Evolutionary conservation across 2,329 filamentous ascomycete species (phyloP).

Genomic region (Penicillium glabrum): DNA sequence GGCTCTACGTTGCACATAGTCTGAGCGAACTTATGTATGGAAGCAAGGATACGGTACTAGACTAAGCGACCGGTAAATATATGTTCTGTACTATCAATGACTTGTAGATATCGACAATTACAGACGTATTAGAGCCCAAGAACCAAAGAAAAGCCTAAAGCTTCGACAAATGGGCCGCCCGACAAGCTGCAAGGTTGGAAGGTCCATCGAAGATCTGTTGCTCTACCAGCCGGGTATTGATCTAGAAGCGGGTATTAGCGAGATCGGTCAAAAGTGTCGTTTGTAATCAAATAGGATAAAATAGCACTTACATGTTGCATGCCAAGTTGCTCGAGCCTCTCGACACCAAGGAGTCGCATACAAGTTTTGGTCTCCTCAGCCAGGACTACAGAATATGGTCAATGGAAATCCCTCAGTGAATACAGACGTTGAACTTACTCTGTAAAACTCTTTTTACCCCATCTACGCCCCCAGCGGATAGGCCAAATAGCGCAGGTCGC

Average conservation of each 20-base stretch:
- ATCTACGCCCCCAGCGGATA: conserved; percentile 83
- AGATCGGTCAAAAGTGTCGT: neutral
- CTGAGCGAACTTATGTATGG: neutral
- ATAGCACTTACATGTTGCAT: conserved; percentile 3
- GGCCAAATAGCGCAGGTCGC: conserved; percentile 91
- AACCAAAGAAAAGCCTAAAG: neutral
- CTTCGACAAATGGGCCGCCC: neutral
- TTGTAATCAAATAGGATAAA: neutral
- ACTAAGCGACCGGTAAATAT: neutral
- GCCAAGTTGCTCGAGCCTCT: conserved; percentile 4
- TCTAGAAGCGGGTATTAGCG: neutral
- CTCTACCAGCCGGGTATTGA: neutral
- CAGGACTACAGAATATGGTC: neutral
- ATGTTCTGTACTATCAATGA: neutral
- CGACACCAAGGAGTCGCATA: conserved; percentile 9
- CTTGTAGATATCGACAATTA: neutral
- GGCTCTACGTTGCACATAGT: neutral
- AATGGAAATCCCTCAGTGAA: neutral
- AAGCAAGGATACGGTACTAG: neutral
- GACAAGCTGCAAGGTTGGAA: neutral
- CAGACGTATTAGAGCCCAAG: neutral
- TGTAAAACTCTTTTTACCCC: conserved; percentile 93
- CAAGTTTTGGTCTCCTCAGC: conserved; percentile 9
- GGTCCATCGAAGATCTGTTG: conserved; percentile 5
- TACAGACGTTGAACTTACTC: conserved; percentile 7